Evolutionary conservation across 148 eudicot genomes (phyloP), one percentile per base, ranked within the genome.

Genomic region (Camellia sinensis): DNA sequence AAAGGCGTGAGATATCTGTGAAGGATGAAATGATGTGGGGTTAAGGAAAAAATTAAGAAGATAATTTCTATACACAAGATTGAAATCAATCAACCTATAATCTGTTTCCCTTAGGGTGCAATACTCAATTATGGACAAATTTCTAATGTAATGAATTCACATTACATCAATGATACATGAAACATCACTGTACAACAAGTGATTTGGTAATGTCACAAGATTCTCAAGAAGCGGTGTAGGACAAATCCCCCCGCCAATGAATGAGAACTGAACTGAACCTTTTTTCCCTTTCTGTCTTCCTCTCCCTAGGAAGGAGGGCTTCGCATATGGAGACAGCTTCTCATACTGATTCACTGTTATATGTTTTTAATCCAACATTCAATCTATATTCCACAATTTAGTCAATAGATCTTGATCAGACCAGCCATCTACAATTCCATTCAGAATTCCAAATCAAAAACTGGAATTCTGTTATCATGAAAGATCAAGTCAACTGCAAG

Each of bases 401-500:
- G 7, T n/a, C 62, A 11, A 10, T 75, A 60, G 21, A 10, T 61
- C 64, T 60, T 60, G 67, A 59, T 60, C 37, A 22, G 48, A 40
- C 13, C 50, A 60, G 67, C 50, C 44, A 19, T 71, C 45, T n/a
- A 18, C 29, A 7, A n/a, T 62, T 10, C 40, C 3, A 3, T 48
- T 48, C 18, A 6, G 10, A 2, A 13, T 13, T 45, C 40, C 43
- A 29, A 9, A 15, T 8, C 9, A 2, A 37, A 37, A 44, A 22
- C 60, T 45, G 29, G 29, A 68, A 44, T 44, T 21, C 46, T 18
- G 12, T 22, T 71, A 57, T 6, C 67, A 69, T 60, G 60, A 48
- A 76, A 50, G 70, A 72, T 85, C 79, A 87, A 74, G 75, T 83
- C 61, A 81, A 75, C 64, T 82, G 75, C 81, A 89, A 65, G 57